Percentiles rank a stretch among this genome's conserved stretches.
Conservation (phyloP, 2,329 filamentous ascomycete genomes). For the Cordyceps fumosorosea region DNA sequence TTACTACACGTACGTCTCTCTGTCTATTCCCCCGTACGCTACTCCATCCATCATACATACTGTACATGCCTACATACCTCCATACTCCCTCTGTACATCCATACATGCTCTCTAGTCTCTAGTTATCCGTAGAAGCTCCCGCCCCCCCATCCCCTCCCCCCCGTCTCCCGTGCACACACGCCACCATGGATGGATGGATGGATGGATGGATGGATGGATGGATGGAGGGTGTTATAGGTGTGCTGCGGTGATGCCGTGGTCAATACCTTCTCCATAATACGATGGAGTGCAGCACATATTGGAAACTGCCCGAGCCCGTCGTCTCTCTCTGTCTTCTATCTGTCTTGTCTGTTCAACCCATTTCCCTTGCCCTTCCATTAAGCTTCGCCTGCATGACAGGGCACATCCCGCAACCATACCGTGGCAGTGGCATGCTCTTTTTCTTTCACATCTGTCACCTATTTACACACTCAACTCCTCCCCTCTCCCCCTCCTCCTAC, state of each 20-base stretch:
- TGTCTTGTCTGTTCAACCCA: neutral
- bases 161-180: neutral
- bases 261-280: slow-evolving; percentile 9
- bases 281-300: slow-evolving; percentile 10
- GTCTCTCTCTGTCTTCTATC: too few species aligned
- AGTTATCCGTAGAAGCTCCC: neutral
- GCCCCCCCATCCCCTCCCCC: neutral
- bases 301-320: slow-evolving; percentile 5
- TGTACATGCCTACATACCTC: too few species aligned
- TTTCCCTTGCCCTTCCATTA: slow-evolving; percentile 10
- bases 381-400: slow-evolving; percentile 10
- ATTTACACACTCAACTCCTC: neutral
- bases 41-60: too few species aligned
- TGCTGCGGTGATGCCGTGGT: slow-evolving; percentile 8
- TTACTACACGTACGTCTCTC: too few species aligned
- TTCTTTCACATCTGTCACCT: neutral
- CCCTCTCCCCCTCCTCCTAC: too few species aligned
- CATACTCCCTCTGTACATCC: too few species aligned
- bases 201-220: too few species aligned
- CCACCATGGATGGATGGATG: neutral
- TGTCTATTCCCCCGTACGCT: too few species aligned
- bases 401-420: neutral
- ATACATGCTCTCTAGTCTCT: neutral
- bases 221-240: neutral
- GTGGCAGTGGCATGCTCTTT: neutral